Conservation (phyloP, 2,329 filamentous ascomycete species). For the Colletotrichum orchidophilum region DNA sequence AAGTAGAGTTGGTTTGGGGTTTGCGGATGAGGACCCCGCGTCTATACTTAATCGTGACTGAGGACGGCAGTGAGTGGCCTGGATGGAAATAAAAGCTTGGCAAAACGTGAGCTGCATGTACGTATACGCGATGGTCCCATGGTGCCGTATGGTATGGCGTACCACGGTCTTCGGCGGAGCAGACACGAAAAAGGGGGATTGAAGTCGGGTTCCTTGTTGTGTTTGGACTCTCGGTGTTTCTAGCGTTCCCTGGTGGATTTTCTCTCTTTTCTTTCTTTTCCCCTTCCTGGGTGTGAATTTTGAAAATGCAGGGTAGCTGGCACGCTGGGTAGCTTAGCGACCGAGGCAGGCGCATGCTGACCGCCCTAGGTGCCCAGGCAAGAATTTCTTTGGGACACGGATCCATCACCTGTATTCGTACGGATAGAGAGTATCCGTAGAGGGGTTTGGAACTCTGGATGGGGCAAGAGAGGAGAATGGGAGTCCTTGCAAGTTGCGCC, state of each 20-base stretch:
- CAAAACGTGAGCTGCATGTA: conserved; percentile 19
- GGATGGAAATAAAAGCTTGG: not conserved
- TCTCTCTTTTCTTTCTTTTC: not conserved
- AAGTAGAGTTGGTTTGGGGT: not conserved
- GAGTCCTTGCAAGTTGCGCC: not conserved
- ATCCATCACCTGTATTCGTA: too few relatives aligned
- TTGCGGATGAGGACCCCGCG: not conserved
- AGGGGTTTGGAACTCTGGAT: too few relatives aligned
- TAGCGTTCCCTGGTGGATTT: not conserved
- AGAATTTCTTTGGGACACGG: too few relatives aligned
- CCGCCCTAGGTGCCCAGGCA: not conserved
- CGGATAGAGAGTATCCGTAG: too few relatives aligned
- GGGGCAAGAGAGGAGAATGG: not conserved
- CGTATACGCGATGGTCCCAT: not conserved
- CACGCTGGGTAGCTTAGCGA: too few relatives aligned
- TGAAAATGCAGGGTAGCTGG: not conserved
- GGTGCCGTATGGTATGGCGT: not conserved
- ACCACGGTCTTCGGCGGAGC: conserved; percentile 9
- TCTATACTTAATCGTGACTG: not conserved
- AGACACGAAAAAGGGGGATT: not conserved
- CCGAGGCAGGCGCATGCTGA: not conserved
- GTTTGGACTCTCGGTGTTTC: not conserved
- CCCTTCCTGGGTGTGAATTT: not conserved
- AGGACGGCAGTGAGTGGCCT: not conserved
- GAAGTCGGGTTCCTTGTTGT: not conserved